Evolutionary conservation across 495 filamentous ascomycete genomes (phyloP).

Genomic region (Chlorociboria aeruginascens): DNA sequence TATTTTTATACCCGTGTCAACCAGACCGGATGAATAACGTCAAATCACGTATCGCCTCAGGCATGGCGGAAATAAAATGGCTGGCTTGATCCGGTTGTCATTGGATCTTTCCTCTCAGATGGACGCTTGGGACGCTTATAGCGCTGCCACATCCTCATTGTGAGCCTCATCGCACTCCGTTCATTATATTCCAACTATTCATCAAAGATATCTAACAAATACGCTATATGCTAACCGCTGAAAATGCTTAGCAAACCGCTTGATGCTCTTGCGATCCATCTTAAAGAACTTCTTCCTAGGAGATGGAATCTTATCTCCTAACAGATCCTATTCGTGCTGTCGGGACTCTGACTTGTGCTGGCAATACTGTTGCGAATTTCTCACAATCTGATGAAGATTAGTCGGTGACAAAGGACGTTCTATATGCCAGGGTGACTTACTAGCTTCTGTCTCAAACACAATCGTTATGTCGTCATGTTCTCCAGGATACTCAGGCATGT

Average conservation of each 20-base stretch:
- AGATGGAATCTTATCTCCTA: slow-evolving; percentile 2
- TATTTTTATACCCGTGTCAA: too few relatives aligned
- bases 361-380: slow-evolving; percentile 14
- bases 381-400: slow-evolving; percentile 15
- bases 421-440: slow-evolving; percentile 38
- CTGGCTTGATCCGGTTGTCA: too few relatives aligned
- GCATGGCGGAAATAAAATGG: too few relatives aligned
- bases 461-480: slow-evolving; percentile 87
- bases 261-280: slow-evolving; percentile 1
- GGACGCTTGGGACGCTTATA: too few relatives aligned
- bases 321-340: slow-evolving; percentile 14
- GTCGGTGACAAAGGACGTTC: neutral
- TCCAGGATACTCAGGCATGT: slow-evolving; percentile 75
- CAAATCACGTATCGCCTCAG: too few relatives aligned
- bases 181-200: neutral
- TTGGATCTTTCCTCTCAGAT: too few relatives aligned
- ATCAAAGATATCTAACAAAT: neutral
- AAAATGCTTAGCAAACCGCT: slow-evolving; percentile 3
- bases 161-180: neutral
- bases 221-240: slow-evolving; percentile 8
- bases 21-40: too few relatives aligned
- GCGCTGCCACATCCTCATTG: too few relatives aligned
- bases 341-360: slow-evolving; percentile 15
- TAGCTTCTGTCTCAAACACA: slow-evolving; percentile 63
- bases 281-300: neutral